A percentile compares a stretch with the other conserved stretches of the same genome.
Evolutionary conservation across 2,329 filamentous ascomycete species (phyloP).

Genomic region (Alternaria sp.): DNA sequence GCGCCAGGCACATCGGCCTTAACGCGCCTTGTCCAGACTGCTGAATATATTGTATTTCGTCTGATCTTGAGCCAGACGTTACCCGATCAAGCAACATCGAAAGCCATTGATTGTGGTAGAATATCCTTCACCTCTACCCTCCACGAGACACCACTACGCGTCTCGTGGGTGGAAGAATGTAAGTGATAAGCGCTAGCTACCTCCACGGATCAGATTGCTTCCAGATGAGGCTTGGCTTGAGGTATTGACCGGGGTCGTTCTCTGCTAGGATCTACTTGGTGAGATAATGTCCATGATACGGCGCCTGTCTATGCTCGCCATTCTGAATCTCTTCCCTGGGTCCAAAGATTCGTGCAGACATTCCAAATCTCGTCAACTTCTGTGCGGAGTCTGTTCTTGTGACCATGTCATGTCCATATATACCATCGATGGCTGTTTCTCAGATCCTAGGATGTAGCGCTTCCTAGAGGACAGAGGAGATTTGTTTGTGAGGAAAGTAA

Average conservation of each 20-base stretch:
- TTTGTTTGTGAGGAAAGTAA: fast-evolving
- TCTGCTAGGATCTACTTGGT: too few relatives aligned
- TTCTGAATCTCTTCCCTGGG: too few relatives aligned
- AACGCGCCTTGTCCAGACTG: neutral
- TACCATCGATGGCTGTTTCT: fast-evolving
- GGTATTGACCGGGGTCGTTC: too few relatives aligned
- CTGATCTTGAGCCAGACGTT: neutral
- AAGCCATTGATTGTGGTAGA: neutral
- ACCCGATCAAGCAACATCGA: neutral
- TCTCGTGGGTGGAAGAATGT: neutral
- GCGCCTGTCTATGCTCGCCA: neutral
- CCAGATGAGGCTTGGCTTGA: too few relatives aligned
- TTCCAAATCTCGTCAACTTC: neutral
- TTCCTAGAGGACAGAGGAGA: fast-evolving
- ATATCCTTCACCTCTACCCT: neutral
- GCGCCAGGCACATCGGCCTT: neutral
- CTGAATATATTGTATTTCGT: neutral
- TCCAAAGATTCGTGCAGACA: neutral
- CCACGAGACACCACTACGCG: neutral
- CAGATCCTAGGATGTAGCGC: neutral
- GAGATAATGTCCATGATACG: too few relatives aligned
- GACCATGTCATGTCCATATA: fast-evolving
- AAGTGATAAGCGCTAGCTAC: neutral
- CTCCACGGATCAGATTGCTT: neutral
- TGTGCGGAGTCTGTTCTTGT: neutral